These are phyloP conservation scores for Cicer chorassanicum DNA, from an alignment of 306 rosid species.

Conservation along the genomic window DNA sequence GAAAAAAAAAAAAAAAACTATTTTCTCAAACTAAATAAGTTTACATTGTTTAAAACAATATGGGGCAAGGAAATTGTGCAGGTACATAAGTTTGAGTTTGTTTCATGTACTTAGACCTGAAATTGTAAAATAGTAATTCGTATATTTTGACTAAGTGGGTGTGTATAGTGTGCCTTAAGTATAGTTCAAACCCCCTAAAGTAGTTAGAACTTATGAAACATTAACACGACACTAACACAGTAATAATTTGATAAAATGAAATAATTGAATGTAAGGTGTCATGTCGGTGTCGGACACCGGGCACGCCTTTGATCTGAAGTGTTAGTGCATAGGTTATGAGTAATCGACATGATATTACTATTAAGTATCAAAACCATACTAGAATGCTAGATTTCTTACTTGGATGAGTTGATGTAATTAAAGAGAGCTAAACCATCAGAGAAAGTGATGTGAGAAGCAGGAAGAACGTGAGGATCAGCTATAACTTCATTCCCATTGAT, in stretches of 20 bases:
- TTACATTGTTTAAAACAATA: neutral
- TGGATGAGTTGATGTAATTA: conserved; percentile 64
- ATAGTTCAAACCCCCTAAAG: neutral
- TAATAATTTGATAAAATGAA: no score
- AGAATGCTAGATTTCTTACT: conserved; percentile 56
- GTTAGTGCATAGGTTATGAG: no score
- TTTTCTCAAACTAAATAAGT: neutral
- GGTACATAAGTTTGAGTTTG: neutral
- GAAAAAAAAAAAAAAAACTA: neutral
- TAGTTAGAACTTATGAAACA: neutral
- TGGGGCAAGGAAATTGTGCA: neutral
- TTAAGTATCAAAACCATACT: no score
- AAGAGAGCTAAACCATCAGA: conserved; percentile 55
- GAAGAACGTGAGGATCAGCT: conserved; percentile 93
- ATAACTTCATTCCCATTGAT: conserved; percentile 68
- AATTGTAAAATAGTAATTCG: neutral
- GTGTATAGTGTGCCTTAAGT: neutral
- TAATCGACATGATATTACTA: neutral
- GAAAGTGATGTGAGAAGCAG: conserved; percentile 78
- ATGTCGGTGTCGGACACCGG: no score
- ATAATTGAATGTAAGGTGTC: no score
- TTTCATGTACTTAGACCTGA: neutral
- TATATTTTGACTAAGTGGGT: neutral
- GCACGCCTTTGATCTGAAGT: no score
- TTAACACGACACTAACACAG: no score